A percentile compares a stretch with the other conserved stretches of the same genome.
Evolutionary conservation across 208 protist genomes (phyloP).

Genomic region (Acanthamoeba healyi): DNA sequence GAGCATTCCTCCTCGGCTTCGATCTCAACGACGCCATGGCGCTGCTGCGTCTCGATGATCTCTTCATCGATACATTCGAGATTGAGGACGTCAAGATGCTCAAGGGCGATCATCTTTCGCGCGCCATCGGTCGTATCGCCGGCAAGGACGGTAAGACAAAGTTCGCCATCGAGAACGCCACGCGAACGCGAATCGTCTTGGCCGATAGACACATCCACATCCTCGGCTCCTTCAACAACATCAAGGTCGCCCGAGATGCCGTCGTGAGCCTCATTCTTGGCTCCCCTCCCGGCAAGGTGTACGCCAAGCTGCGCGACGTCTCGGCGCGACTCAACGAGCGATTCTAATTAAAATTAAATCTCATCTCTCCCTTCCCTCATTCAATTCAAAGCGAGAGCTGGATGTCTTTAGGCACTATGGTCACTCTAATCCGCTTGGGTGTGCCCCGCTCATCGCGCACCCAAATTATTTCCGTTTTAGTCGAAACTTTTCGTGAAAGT

Average conservation of each 20-base stretch:
- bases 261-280: conserved; percentile 98
- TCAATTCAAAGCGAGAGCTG: too few relatives aligned
- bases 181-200: conserved; percentile 98
- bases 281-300: conserved; percentile 96
- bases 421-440: too few relatives aligned
- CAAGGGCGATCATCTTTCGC: conserved; percentile 94
- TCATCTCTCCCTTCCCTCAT: too few relatives aligned
- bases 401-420: neutral
- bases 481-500: too few relatives aligned
- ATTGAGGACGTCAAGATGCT: conserved; percentile 97
- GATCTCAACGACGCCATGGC: conserved; percentile 97
- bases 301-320: conserved; percentile 96
- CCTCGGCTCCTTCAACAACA: conserved; percentile 98
- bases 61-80: conserved; percentile 99
- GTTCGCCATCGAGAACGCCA: conserved; percentile 99
- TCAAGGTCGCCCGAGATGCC: conserved; percentile 97
- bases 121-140: conserved; percentile 99
- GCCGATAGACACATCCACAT: conserved; percentile 98
- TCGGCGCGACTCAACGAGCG: conserved; percentile 95
- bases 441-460: too few relatives aligned
- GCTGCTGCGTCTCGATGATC: conserved; percentile 99
- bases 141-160: conserved; percentile 99
- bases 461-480: too few relatives aligned
- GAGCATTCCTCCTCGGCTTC: conserved; percentile 98
- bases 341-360: conserved; percentile 5